Evolutionary conservation across 2,329 filamentous ascomycete species (phyloP).

Genomic region (Fusarium nisikadoi): DNA sequence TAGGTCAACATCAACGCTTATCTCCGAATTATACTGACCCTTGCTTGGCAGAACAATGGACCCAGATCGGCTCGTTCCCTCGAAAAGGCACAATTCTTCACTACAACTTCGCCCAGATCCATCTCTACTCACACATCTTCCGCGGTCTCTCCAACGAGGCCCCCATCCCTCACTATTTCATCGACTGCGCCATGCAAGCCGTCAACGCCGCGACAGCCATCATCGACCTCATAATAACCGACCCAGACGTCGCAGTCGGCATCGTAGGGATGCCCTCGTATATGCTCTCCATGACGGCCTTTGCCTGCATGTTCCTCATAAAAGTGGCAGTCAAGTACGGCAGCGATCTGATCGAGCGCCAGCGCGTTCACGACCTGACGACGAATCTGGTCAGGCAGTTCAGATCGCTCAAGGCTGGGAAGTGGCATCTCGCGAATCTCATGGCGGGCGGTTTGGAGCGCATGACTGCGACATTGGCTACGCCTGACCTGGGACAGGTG

Average conservation of each 20-base stretch:
- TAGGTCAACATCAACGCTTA: conserved; percentile 5
- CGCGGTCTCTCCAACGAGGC: conserved; percentile 50
- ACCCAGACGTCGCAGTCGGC: conserved; percentile 54
- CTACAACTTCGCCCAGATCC: conserved; percentile 56
- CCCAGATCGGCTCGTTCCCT: conserved; percentile 53
- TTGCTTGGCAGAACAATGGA: conserved; percentile 49
- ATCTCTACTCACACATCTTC: conserved; percentile 56
- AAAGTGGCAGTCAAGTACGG: conserved; percentile 58
- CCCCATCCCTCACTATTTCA: conserved; percentile 50
- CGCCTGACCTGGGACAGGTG: conserved; percentile 4
- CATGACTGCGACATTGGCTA: conserved; percentile 44
- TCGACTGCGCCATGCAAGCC: conserved; percentile 48
- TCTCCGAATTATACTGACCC: neutral
- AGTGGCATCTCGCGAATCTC: conserved; percentile 59
- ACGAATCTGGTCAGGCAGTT: conserved; percentile 54
- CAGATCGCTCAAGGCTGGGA: conserved; percentile 53
- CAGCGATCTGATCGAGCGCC: conserved; percentile 54
- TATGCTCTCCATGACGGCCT: conserved; percentile 63
- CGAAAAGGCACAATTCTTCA: conserved; percentile 54
- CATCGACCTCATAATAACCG: conserved; percentile 56
- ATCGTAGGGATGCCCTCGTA: conserved; percentile 61
- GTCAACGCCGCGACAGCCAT: conserved; percentile 55
- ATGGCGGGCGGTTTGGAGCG: conserved; percentile 60
- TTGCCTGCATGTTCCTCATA: conserved; percentile 63
- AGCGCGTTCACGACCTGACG: conserved; percentile 53